Evolutionary conservation across 306 rosid species (phyloP).

Genomic region (Inga oerstediana): DNA sequence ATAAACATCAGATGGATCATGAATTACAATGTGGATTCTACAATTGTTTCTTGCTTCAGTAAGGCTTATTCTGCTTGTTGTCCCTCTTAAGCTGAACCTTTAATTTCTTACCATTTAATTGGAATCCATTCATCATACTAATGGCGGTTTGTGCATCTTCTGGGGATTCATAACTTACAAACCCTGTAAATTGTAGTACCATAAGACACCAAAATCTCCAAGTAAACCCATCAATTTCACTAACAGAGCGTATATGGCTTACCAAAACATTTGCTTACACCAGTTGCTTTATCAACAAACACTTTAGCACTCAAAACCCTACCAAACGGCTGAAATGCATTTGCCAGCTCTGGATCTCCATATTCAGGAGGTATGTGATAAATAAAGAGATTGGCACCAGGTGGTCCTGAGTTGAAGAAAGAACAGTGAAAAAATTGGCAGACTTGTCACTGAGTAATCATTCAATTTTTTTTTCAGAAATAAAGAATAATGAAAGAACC

Average conservation of each 20-base stretch:
- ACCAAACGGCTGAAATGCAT: slow-evolving; percentile 88
- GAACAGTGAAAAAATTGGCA: slow-evolving; percentile 31
- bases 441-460: slow-evolving; percentile 31
- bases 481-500: neutral
- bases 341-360: slow-evolving; percentile 89
- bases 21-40: slow-evolving; percentile 55
- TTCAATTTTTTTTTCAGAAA: neutral
- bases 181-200: slow-evolving; percentile 63
- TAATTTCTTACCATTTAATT: slow-evolving; percentile 88
- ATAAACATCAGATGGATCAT: slow-evolving; percentile 56
- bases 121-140: slow-evolving; percentile 84
- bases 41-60: slow-evolving; percentile 53
- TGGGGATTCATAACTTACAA: slow-evolving; percentile 90
- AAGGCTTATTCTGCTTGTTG: slow-evolving; percentile 82
- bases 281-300: slow-evolving; percentile 96
- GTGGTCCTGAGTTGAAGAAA: slow-evolving; percentile 73
- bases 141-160: slow-evolving; percentile 93
- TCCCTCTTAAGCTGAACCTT: slow-evolving; percentile 99
- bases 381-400: slow-evolving; percentile 96
- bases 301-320: slow-evolving; percentile 96
- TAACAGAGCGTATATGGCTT: slow-evolving; percentile 38
- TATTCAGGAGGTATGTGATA: slow-evolving; percentile 99
- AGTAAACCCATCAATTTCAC: slow-evolving; percentile 27
- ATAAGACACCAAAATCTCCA: slow-evolving; percentile 37
- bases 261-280: slow-evolving; percentile 99